Base-by-base conservation (phyloP, 495 filamentous ascomycete genomes). In the Aspergillus homomorphus region DNA sequence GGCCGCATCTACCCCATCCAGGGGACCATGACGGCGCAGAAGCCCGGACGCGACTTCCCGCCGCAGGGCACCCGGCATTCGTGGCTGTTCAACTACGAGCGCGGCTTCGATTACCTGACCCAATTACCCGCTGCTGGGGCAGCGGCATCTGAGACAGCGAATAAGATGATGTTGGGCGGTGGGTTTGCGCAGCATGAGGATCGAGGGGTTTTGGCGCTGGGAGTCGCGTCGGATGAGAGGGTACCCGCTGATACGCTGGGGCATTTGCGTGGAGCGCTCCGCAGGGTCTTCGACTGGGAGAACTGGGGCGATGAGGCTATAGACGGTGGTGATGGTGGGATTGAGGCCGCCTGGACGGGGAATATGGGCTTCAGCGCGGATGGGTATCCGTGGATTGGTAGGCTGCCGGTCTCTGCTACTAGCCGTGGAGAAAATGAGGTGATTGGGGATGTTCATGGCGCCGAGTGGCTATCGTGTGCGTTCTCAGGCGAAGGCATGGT, bases 81-180 rank as follows among this genome's bases (percentile, higher is more conserved):
- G 58, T 73, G 67, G 69, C 51, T 73, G 42, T 69, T 80, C 60
- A 66, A 69, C 49, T 75, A 87, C 61, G 82, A 83, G 2, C 87
- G 87, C 57, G 84, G 84, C 12, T 87, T 92, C 60, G 88, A 94
- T 65, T 96, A 94, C 66, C 80, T 95, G 0, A 80, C 88, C 20
- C 89, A 96, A 66, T 78, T 89, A 1, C 82, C 80, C 8, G 15
- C 45, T 12, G n/a, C n/a, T 0, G 55, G 70, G 10, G 43, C 28
- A n/a, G 58, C 57, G 12, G 64, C 69, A 15, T 58, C 67, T 4
- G 79, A 76, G 8, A 58, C 48, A 33, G 68, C 56, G 0, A 78
- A 78, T 0, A 76, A 85, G 52, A 78, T 91, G 45, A 89, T 92
- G 80, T 82, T 92, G 26, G 84, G 84, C 9, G 78, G 89, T 56